A percentile compares a stretch with the other conserved stretches of the same genome.
phyloP scores from a whole-genome alignment of 495 filamentous ascomycete genomes.

The Penicillium maclennaniae region DNA sequence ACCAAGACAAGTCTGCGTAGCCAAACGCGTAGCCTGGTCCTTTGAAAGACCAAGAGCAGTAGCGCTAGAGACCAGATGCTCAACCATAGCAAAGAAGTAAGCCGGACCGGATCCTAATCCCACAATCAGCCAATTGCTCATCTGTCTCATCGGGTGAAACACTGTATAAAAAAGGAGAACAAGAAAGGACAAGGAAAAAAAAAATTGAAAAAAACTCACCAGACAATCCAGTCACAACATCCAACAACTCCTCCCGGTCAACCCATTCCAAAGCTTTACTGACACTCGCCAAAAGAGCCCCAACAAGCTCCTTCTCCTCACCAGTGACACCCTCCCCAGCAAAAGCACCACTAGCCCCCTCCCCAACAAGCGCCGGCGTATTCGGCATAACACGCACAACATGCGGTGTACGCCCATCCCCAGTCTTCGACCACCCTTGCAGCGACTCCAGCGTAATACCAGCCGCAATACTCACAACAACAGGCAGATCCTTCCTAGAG shows the following conservation, averaged over 20 bases:
- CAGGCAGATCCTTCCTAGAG: constrained; percentile 59
- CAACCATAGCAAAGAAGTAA: constrained; percentile 46
- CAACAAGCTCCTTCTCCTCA: constrained; percentile 35
- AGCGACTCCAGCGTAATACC: constrained; percentile 39
- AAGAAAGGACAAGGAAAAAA: too few species aligned
- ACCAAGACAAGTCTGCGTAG: constrained; percentile 40
- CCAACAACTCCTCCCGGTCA: constrained; percentile 36
- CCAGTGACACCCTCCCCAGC: constrained; percentile 28
- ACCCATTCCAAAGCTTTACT: constrained; percentile 42
- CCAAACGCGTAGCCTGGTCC: constrained; percentile 40
- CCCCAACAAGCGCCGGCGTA: constrained; percentile 37
- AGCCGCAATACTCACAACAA: constrained; percentile 42
- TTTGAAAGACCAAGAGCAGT: constrained; percentile 33
- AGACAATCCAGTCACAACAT: constrained; percentile 41
- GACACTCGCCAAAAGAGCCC: constrained; percentile 32
- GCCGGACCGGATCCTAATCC: constrained; percentile 38
- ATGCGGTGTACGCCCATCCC: constrained; percentile 25
- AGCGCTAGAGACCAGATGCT: constrained; percentile 38
- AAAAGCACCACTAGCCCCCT: constrained; percentile 36
- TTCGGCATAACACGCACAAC: constrained; percentile 43
- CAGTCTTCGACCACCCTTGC: constrained; percentile 29
- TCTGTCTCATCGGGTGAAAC: not conserved
- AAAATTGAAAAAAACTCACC: constrained; percentile 22
- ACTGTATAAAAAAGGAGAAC: too few species aligned
- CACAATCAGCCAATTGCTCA: not conserved